Percentiles rank a stretch among this genome's conserved stretches.
Conservation (phyloP, 768 basidiomycete genomes). For the Saitozyma podzolica region DNA sequence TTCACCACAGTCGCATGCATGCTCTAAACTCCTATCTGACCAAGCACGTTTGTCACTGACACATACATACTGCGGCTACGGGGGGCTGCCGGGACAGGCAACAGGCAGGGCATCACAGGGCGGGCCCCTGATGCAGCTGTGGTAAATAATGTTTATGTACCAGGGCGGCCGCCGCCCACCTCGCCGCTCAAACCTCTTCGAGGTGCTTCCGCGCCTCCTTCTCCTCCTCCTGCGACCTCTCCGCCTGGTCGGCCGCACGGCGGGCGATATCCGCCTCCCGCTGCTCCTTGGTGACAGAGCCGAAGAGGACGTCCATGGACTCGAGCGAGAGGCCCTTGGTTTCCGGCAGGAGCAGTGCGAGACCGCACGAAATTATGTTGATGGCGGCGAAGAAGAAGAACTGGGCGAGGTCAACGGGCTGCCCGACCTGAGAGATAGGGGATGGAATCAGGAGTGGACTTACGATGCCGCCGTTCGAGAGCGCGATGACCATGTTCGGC, state of each 20-base stretch:
- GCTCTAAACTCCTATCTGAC: too few species aligned
- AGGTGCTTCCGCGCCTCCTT: not conserved
- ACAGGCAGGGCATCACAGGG: too few species aligned
- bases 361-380: conserved; percentile 7
- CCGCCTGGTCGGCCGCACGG: not conserved
- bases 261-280: conserved; percentile 33
- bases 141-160: too few species aligned
- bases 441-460: too few species aligned
- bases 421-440: too few species aligned
- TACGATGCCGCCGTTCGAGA: conserved; percentile 36
- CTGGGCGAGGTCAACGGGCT: not conserved
- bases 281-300: conserved; percentile 39
- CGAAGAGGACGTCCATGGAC: conserved; percentile 7
- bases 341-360: not conserved
- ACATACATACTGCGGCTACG: too few species aligned
- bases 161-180: too few species aligned
- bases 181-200: too few species aligned
- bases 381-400: conserved; percentile 33
- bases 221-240: not conserved
- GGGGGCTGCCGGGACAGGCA: too few species aligned
- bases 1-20: too few species aligned
- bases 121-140: too few species aligned
- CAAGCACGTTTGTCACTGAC: too few species aligned
- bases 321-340: conserved; percentile 4
- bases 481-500: conserved; percentile 36